Percentiles rank a stretch among this genome's conserved stretches.
phyloP scores from a whole-genome alignment of 2,329 filamentous ascomycete species.

The Clonostachys rhizophaga region DNA sequence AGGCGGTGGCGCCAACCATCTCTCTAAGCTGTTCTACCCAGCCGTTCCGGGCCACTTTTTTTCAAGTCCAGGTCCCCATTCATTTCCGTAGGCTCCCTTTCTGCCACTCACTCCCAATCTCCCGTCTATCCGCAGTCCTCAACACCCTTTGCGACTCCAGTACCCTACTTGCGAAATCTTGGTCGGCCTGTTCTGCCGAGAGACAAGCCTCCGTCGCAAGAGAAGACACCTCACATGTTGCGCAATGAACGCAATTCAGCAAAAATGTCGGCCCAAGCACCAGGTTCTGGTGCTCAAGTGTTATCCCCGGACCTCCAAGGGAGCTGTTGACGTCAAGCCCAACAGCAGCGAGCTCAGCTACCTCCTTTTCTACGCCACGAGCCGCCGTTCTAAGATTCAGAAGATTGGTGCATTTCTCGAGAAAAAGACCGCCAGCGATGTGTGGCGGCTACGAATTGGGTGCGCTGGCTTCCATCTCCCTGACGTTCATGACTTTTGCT shows the following conservation, averaged over 20 bases:
- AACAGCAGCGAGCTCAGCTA: slow-evolving; percentile 97
- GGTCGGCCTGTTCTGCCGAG: too few relatives aligned
- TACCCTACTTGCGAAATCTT: too few relatives aligned
- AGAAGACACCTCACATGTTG: too few relatives aligned
- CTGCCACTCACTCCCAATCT: too few relatives aligned
- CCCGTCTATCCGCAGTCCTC: too few relatives aligned
- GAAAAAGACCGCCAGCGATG: slow-evolving; percentile 87
- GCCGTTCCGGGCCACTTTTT: too few relatives aligned
- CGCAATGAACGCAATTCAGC: slow-evolving; percentile 59
- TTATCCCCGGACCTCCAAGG: slow-evolving; percentile 90
- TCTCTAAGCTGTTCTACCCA: too few relatives aligned
- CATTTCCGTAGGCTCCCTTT: too few relatives aligned
- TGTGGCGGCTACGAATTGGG: slow-evolving; percentile 85
- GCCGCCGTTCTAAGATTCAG: slow-evolving; percentile 88
- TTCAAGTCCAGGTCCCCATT: too few relatives aligned
- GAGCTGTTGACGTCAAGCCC: slow-evolving; percentile 86
- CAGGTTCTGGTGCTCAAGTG: slow-evolving; percentile 95
- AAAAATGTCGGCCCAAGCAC: slow-evolving; percentile 84
- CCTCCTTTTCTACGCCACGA: slow-evolving; percentile 93
- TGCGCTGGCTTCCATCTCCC: slow-evolving; percentile 31
- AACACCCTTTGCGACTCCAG: too few relatives aligned
- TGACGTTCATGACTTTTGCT: slow-evolving; percentile 1
- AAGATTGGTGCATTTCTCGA: slow-evolving; percentile 95
- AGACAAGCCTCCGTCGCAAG: too few relatives aligned
- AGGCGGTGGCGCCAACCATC: too few relatives aligned